Evolutionary conservation across 2,329 filamentous ascomycete species (phyloP).

Genomic region (Aureobasidium namibiae): DNA sequence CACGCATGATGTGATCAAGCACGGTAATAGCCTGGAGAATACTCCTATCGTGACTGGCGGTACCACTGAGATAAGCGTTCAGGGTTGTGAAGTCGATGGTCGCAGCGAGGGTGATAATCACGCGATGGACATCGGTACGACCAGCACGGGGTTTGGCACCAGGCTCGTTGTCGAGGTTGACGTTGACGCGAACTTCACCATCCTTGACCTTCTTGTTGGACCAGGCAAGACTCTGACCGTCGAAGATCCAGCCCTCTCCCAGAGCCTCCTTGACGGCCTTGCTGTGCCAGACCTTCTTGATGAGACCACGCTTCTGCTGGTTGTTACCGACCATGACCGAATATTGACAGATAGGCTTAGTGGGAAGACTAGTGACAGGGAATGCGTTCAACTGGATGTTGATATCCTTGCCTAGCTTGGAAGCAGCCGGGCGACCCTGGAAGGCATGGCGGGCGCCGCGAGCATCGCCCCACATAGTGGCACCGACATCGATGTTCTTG

Average conservation of each 20-base stretch:
- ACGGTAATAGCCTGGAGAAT: constrained; percentile 82
- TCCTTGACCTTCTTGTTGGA: constrained; percentile 40
- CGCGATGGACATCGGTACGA: constrained; percentile 44
- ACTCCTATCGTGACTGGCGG: constrained; percentile 52
- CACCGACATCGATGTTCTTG: constrained; percentile 23
- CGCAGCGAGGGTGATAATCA: constrained; percentile 59
- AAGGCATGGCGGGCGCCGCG: constrained; percentile 18
- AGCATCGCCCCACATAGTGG: constrained; percentile 22
- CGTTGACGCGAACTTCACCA: constrained; percentile 20
- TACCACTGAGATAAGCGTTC: constrained; percentile 55
- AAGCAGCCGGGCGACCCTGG: constrained; percentile 28
- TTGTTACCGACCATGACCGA: constrained; percentile 61
- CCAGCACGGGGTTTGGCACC: constrained; percentile 26
- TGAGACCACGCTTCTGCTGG: constrained; percentile 54
- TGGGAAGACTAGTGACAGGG: constrained; percentile 54
- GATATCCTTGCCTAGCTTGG: constrained; percentile 31
- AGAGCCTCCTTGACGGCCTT: constrained; percentile 50
- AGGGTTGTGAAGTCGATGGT: constrained; percentile 58
- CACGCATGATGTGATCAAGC: constrained; percentile 78
- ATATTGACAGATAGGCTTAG: constrained; percentile 66
- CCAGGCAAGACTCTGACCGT: constrained; percentile 84
- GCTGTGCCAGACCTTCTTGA: constrained; percentile 71
- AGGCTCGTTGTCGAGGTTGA: constrained; percentile 67
- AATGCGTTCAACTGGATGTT: constrained; percentile 62
- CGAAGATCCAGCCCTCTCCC: constrained; percentile 59